phyloP scores from a whole-genome alignment of 306 rosid genomes.

The Sechiopsis laciniata region DNA sequence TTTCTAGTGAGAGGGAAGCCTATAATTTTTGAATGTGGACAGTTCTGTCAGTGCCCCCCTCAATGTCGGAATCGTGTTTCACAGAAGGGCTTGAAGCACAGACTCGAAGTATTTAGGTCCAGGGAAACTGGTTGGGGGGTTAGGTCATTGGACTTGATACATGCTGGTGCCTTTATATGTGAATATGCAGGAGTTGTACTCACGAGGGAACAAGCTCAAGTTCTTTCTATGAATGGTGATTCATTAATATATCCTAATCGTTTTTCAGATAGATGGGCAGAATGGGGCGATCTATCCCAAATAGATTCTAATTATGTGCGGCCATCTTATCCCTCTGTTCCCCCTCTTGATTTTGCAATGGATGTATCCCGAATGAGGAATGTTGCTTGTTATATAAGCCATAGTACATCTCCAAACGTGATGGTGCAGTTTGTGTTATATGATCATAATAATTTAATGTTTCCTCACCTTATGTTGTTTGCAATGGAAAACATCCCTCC shows the following conservation, averaged over 20 bases:
- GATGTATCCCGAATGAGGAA: constrained; percentile 93
- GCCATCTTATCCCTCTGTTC: constrained; percentile 67
- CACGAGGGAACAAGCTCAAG: constrained; percentile 66
- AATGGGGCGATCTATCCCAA: constrained; percentile 88
- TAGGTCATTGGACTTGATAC: constrained; percentile 89
- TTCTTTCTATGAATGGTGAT: constrained; percentile 87
- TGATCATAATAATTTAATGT: constrained; percentile 85
- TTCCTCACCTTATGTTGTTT: constrained; percentile 87
- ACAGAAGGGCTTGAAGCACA: constrained; percentile 55
- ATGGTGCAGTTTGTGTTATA: constrained; percentile 73
- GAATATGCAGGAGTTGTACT: constrained; percentile 87
- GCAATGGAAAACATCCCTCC: constrained; percentile 98
- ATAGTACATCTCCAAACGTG: constrained; percentile 74
- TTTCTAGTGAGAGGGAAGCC: constrained; percentile 79
- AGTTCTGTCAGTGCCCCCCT: constrained; percentile 69
- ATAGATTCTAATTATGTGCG: constrained; percentile 48
- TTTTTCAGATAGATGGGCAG: constrained; percentile 73
- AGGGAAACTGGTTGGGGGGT: constrained; percentile 94
- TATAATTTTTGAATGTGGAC: constrained; percentile 79
- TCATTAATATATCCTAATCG: constrained; percentile 57
- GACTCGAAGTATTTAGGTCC: constrained; percentile 81
- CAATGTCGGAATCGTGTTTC: constrained; percentile 73
- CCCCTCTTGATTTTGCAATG: constrained; percentile 82
- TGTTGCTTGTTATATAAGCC: constrained; percentile 92
- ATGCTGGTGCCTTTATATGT: constrained; percentile 84